Conservation (phyloP, 2,329 filamentous ascomycete species). For the Aspergillus sp. region DNA sequence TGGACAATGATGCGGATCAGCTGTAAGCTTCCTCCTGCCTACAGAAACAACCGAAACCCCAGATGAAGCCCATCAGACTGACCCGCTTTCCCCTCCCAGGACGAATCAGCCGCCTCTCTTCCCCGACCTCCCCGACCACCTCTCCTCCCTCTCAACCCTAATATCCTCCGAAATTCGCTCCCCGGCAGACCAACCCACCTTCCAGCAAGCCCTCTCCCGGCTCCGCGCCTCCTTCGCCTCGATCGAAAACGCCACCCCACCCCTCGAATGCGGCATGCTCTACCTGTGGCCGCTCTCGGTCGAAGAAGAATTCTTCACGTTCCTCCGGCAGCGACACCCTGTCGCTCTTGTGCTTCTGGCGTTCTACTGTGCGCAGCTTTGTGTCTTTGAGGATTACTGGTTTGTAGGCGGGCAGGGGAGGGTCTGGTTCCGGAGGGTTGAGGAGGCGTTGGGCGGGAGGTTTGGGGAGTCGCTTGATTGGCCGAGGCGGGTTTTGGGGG, state of each 20-base stretch:
- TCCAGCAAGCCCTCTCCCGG: conserved; percentile 1
- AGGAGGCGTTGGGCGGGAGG: background rate
- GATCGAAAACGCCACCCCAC: background rate
- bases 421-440: background rate
- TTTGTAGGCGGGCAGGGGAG: conserved; percentile 7
- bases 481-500: background rate
- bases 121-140: too few species aligned
- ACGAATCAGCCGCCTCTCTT: too few species aligned
- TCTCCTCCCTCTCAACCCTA: background rate
- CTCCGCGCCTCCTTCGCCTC: background rate
- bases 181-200: background rate
- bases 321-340: background rate
- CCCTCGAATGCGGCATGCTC: conserved; percentile 15
- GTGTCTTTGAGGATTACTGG: conserved; percentile 15
- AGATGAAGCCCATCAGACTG: too few species aligned
- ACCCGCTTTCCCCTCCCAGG: too few species aligned
- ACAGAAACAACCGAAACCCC: too few species aligned
- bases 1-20: background rate
- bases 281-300: conserved; percentile 17
- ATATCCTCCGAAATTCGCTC: background rate
- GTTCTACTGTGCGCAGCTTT: conserved; percentile 15
- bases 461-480: background rate
- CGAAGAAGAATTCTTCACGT: conserved; percentile 8
- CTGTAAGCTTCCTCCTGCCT: background rate
- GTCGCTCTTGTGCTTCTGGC: conserved; percentile 9